phyloP scores from a whole-genome alignment of 106 monocot genomes.

The Dioscorea alata region DNA sequence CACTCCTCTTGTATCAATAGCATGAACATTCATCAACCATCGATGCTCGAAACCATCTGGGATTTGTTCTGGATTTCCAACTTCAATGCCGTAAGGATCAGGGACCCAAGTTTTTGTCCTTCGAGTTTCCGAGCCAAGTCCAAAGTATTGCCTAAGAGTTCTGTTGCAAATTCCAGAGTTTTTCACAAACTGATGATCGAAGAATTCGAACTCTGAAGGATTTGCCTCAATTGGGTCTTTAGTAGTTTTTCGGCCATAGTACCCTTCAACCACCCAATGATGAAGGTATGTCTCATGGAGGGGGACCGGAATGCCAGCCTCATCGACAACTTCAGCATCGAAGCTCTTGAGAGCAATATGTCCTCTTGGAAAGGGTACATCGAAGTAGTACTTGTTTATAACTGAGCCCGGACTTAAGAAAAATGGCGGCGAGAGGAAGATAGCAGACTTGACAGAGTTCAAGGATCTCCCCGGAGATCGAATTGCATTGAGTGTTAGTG shows the following conservation, averaged over 20 bases:
- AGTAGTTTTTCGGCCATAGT: conserved; percentile 23
- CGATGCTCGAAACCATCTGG: conserved; percentile 63
- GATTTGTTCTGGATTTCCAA: conserved; percentile 40
- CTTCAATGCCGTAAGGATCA: conserved; percentile 70
- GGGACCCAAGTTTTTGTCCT: conserved; percentile 64
- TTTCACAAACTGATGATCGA: conserved; percentile 14
- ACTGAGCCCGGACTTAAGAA: conserved; percentile 51
- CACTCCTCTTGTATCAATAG: conserved; percentile 74
- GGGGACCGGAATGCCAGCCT: conserved; percentile 45
- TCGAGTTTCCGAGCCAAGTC: conserved; percentile 82
- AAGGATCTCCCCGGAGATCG: no score
- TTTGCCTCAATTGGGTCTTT: neutral
- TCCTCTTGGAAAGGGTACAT: conserved; percentile 67
- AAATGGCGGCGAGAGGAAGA: conserved; percentile 62
- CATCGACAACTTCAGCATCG: conserved; percentile 63
- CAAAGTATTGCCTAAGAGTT: conserved; percentile 56
- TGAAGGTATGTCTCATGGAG: conserved; percentile 86
- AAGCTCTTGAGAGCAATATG: conserved; percentile 85
- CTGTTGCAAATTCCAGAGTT: conserved; percentile 53
- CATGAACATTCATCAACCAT: conserved; percentile 83
- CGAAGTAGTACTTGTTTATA: conserved; percentile 28
- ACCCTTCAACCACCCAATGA: conserved; percentile 62
- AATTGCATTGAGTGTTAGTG: no score
- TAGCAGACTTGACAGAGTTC: conserved; percentile 32
- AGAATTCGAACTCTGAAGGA: neutral